A percentile compares a stretch with the other conserved stretches of the same genome.
Evolutionary conservation across 257 asterid genomes (phyloP).

Genomic region (Apocynum venetum): DNA sequence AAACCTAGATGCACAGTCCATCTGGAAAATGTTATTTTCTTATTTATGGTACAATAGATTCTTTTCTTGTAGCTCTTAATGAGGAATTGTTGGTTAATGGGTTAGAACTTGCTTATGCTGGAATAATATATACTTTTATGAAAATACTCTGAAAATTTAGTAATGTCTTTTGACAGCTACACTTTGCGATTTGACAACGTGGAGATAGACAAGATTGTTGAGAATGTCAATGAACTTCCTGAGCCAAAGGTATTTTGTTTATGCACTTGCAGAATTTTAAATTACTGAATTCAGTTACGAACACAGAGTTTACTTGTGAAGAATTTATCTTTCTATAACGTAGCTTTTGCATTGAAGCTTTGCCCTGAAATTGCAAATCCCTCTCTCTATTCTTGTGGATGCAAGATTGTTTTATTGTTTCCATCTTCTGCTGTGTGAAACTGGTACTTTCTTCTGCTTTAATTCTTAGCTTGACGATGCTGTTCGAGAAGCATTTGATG

Average conservation of each 20-base stretch:
- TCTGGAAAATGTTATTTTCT: background rate
- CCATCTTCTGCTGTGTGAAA: background rate
- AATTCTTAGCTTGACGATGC: conserved; percentile 62
- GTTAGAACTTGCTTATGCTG: background rate
- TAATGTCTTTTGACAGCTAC: conserved; percentile 44
- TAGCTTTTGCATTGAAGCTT: background rate
- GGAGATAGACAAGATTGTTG: conserved; percentile 62
- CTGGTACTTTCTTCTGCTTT: background rate
- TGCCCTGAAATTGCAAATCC: background rate
- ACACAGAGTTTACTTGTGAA: background rate
- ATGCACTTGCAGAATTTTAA: background rate
- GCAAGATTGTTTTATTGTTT: conserved; percentile 3
- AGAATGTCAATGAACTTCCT: conserved; percentile 67
- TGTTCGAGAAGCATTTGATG: conserved; percentile 88
- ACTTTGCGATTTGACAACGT: conserved; percentile 82
- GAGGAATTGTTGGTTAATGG: background rate
- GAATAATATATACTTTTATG: background rate
- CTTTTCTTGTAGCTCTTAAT: background rate
- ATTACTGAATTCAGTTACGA: background rate
- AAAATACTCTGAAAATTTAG: background rate
- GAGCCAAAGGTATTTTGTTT: conserved; percentile 68
- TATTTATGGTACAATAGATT: background rate
- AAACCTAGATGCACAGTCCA: background rate
- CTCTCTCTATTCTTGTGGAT: background rate
- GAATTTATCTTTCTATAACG: background rate